A percentile compares a stretch with the other conserved stretches of the same genome.
Evolutionary conservation across 2,329 filamentous ascomycete species (phyloP).

Genomic region (Aspergillus chevalieri): DNA sequence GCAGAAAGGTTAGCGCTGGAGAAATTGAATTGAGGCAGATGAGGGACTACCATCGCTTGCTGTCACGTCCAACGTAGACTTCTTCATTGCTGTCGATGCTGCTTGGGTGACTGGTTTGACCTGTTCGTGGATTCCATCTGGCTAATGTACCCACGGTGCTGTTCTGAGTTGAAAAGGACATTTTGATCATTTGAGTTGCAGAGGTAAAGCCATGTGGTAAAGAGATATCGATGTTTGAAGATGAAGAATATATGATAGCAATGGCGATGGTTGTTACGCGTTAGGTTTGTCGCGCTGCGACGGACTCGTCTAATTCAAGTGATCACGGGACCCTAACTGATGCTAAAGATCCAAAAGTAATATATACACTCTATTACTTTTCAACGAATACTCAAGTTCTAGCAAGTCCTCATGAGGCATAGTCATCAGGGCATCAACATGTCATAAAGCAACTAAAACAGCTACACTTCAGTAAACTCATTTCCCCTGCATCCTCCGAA

Average conservation of each 20-base stretch:
- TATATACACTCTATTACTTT: too few species aligned
- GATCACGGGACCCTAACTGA: too few species aligned
- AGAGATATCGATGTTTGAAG: neutral
- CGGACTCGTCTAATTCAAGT: too few species aligned
- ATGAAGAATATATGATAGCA: neutral
- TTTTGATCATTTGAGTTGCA: neutral
- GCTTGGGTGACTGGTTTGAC: constrained; percentile 7
- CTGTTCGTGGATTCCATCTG: constrained; percentile 15
- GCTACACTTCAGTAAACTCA: constrained; percentile 4
- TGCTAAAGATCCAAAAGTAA: too few species aligned
- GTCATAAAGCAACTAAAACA: neutral
- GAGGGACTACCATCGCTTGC: constrained; percentile 22
- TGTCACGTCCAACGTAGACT: constrained; percentile 32
- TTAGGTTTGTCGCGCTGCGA: neutral
- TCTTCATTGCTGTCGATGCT: constrained; percentile 26
- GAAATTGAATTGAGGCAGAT: neutral
- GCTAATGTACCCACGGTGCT: constrained; percentile 18
- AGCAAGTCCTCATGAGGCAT: neutral
- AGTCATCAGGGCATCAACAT: neutral
- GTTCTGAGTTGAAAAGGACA: neutral
- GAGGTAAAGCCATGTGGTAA: neutral
- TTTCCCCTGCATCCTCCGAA: constrained; percentile 57
- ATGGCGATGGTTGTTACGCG: neutral
- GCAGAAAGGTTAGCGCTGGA: constrained; percentile 6
- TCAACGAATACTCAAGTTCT: too few species aligned